Percentiles rank a stretch among this genome's conserved stretches.
phyloP scores from a whole-genome alignment of 768 basidiomycete species.

The Mycena indigotica region DNA sequence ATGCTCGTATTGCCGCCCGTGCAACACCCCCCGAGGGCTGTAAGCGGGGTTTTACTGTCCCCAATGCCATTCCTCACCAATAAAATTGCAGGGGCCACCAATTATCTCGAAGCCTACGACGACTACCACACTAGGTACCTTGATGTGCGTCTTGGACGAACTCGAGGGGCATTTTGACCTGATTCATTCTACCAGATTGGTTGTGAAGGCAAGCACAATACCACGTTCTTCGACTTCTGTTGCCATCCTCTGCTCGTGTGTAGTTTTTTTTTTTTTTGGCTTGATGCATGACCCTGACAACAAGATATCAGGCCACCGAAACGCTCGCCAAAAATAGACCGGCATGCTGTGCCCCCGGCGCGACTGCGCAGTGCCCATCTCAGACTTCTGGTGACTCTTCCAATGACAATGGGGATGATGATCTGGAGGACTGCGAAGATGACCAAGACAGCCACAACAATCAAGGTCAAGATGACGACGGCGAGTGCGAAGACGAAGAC shows the following conservation, averaged over 20 bases:
- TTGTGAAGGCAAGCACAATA: constrained; percentile 50
- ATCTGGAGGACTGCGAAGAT: constrained; percentile 36
- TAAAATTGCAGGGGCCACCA: too few relatives aligned
- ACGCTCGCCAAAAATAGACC: constrained; percentile 48
- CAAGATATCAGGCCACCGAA: constrained; percentile 44
- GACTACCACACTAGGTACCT: constrained; percentile 65
- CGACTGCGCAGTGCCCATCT: constrained; percentile 26
- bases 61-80: too few relatives aligned
- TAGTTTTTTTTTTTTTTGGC: not conserved
- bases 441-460: constrained; percentile 38
- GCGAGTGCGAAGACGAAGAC: constrained; percentile 27
- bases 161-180: not conserved
- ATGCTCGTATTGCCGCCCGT: constrained; percentile 38
- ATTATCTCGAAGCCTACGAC: constrained; percentile 55
- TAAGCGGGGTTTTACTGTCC: too few relatives aligned
- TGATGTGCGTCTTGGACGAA: constrained; percentile 19
- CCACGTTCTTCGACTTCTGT: constrained; percentile 68
- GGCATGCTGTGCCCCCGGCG: constrained; percentile 53
- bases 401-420: constrained; percentile 29
- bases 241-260: constrained; percentile 69
- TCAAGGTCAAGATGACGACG: constrained; percentile 34
- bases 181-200: constrained; percentile 31
- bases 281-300: not conserved
- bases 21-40: constrained; percentile 45
- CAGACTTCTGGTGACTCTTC: constrained; percentile 29